Evolutionary conservation across 2,329 filamentous ascomycete genomes (phyloP), one percentile per base, ranked within the genome.

Genomic region (Penicillium sumatraense): DNA sequence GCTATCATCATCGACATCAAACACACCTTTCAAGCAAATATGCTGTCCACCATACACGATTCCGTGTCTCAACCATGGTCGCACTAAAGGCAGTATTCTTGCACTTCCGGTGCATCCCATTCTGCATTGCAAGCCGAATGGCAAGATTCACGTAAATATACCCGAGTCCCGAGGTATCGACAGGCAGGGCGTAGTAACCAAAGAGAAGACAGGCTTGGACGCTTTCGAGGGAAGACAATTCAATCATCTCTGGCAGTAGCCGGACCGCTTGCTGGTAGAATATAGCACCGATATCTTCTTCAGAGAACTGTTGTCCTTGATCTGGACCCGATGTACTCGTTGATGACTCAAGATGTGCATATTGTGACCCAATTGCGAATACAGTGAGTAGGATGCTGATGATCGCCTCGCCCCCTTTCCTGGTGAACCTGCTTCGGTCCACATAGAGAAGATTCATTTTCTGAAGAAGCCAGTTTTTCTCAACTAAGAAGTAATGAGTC

Each of bases 191-290:
- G 58, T 82, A 83, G 20, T 80, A 72, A 0, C 78, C 81, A n/a
- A 83, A 75, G 10, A 83, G 71, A 5, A 83, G 66, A 52, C 79
- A 83, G 0, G 80, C 81, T 62, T 83, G 81, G 0, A 83, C 80
- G 49, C 81, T 82, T 62, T 82, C 78, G 6, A 83, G 67, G 1
- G 80, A 83, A 1, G 80, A 76, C 20, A 78, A 70, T 1, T 79
- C 79, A 33, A 83, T 83, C 27, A 82, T 77, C 48, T 83, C 81
- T 1, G 81, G 79, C 0, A 83, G 67, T 4, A 83, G 70, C 42
- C 75, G 76, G 50, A 77, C 76, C 0, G 81, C 80, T 56, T 77
- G 75, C 51, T 81, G 78, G 53, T 83, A 83, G 56, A 83, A 81
- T 54, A 75, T 75, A 2, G 78, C 72, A 1, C 80, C 81, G 2